phyloP scores from a whole-genome alignment of 1,284 basidiomycete genomes.

The Leccinum fallax region DNA sequence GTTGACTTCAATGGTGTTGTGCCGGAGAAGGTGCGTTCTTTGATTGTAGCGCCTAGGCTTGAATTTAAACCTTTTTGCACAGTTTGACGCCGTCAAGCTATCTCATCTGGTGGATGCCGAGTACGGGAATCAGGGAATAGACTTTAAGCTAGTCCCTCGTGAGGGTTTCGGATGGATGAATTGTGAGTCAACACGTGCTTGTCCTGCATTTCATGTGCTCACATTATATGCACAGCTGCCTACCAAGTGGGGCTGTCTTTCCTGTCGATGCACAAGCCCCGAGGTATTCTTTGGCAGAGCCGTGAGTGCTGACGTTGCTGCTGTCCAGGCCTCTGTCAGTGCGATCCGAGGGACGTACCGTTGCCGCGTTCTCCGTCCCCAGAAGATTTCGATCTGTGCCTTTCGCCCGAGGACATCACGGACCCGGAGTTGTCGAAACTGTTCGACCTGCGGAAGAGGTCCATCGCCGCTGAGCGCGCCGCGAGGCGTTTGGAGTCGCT shows the following conservation, averaged over 20 bases:
- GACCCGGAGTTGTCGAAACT: conserved; percentile 44
- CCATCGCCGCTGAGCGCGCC: conserved; percentile 43
- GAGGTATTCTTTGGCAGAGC: conserved; percentile 81
- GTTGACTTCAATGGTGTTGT: conserved; percentile 98
- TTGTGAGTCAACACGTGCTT: conserved; percentile 44
- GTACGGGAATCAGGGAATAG: conserved; percentile 97
- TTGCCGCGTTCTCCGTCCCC: conserved; percentile 50
- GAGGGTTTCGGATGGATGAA: conserved; percentile 99
- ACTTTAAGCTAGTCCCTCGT: conserved; percentile 94
- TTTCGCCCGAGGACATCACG: conserved; percentile 37
- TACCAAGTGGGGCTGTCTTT: conserved; percentile 96
- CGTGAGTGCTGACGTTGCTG: conserved; percentile 40
- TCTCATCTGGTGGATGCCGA: conserved; percentile 97
- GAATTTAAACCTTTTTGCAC: conserved; percentile 11
- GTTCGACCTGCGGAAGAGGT: conserved; percentile 41
- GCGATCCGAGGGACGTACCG: conserved; percentile 41
- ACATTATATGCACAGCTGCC: conserved; percentile 57
- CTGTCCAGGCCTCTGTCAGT: conserved; percentile 32
- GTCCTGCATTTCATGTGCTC: conserved; percentile 25
- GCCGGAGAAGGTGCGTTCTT: conserved; percentile 76
- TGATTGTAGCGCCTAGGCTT: background rate
- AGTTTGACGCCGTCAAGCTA: conserved; percentile 95
- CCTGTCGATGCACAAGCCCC: conserved; percentile 84
- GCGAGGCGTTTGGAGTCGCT: conserved; percentile 42
- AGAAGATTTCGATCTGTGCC: conserved; percentile 44